Evolutionary conservation across 192 early-diverging fungal genomes (phyloP).

Genomic region (Kappamyces sp.): DNA sequence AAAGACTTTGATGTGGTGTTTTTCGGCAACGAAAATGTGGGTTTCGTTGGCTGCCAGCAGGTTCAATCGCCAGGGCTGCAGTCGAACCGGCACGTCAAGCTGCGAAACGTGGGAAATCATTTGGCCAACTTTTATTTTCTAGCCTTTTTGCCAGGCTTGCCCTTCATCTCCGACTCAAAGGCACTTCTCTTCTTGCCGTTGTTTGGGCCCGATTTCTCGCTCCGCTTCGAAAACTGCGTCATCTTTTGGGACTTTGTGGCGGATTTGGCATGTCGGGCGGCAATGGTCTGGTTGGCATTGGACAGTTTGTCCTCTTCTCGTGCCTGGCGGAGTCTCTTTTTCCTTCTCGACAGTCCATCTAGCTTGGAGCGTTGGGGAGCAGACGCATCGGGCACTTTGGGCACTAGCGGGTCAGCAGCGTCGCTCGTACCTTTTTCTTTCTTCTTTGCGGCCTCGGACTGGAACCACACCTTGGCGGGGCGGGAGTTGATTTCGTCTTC

Average conservation of each 20-base stretch:
- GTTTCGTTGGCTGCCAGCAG: no score
- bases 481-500: slow-evolving; percentile 80
- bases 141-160: not conserved
- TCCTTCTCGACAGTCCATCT: slow-evolving; percentile 40
- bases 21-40: not conserved
- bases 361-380: slow-evolving; percentile 32
- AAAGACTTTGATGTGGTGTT: not conserved
- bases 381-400: not conserved
- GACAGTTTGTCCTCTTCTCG: slow-evolving; percentile 38
- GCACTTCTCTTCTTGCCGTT: not conserved
- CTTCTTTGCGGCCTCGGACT: slow-evolving; percentile 68
- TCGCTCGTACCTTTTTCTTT: slow-evolving; percentile 41
- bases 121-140: not conserved
- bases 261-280: slow-evolving; percentile 31
- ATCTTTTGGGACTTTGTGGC: slow-evolving; percentile 17
- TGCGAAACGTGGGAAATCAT: not conserved
- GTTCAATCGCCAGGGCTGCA: no score
- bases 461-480: slow-evolving; percentile 94
- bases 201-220: not conserved
- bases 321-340: slow-evolving; percentile 35
- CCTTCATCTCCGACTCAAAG: not conserved
- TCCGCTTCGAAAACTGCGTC: not conserved
- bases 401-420: not conserved
- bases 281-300: slow-evolving; percentile 22
- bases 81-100: not conserved